phyloP scores from a whole-genome alignment of 2,329 filamentous ascomycete species.

The Aureobasidium uvarum region DNA sequence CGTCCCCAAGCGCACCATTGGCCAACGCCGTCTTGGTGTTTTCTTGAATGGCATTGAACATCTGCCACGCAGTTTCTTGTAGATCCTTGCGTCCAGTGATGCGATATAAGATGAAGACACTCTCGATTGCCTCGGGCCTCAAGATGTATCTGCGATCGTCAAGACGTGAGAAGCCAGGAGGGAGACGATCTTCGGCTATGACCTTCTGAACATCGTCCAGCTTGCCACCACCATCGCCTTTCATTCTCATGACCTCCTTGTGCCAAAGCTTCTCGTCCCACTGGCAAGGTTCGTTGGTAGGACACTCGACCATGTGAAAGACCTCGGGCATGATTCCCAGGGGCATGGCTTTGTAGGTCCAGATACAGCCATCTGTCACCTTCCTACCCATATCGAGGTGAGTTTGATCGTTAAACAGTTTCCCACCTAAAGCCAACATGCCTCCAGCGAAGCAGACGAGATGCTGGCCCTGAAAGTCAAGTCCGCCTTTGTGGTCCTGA shows the following conservation, averaged over 20 bases:
- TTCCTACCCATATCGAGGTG: constrained; percentile 58
- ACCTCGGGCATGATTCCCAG: constrained; percentile 62
- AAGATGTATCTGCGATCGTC: constrained; percentile 49
- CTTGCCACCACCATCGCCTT: constrained; percentile 29
- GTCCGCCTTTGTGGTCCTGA: constrained; percentile 28
- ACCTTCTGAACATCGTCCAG: constrained; percentile 36
- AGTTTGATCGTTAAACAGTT: constrained; percentile 53
- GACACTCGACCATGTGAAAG: constrained; percentile 55
- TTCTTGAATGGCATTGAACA: constrained; percentile 49
- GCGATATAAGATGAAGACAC: constrained; percentile 60
- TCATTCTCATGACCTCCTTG: constrained; percentile 37
- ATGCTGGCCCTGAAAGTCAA: constrained; percentile 57
- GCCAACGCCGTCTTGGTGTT: constrained; percentile 47
- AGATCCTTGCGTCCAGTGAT: constrained; percentile 55
- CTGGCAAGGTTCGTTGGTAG: constrained; percentile 43
- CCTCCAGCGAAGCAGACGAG: constrained; percentile 61
- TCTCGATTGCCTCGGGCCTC: constrained; percentile 59
- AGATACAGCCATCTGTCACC: constrained; percentile 61
- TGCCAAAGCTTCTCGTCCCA: constrained; percentile 57
- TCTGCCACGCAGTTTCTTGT: constrained; percentile 50
- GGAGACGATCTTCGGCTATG: constrained; percentile 42
- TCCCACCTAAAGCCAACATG: constrained; percentile 61
- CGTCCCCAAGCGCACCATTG: constrained; percentile 48
- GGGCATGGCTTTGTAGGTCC: constrained; percentile 58
- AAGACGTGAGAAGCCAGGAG: constrained; percentile 46